Percentiles rank a stretch among this genome's conserved stretches.
These are phyloP conservation scores for Artemisia argyi DNA, from an alignment of 129 eudicot genomes.

Conservation along the genomic window DNA sequence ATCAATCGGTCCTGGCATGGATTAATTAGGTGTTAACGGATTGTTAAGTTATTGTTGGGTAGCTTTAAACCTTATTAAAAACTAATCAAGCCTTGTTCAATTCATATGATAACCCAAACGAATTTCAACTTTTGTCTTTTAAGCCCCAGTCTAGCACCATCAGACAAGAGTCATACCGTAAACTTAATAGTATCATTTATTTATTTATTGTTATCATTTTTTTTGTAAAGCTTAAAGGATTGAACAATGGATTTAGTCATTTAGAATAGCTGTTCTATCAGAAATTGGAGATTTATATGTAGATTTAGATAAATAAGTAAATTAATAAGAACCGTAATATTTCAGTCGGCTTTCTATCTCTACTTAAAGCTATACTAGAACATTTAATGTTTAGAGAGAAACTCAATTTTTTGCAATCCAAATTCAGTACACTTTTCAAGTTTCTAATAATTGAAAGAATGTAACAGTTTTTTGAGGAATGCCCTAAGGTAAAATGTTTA, in stretches of 20 bases:
- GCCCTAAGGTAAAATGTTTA: constrained; percentile 7
- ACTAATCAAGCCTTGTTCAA: no score
- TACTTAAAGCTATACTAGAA: not conserved
- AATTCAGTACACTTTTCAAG: not conserved
- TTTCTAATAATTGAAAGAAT: not conserved
- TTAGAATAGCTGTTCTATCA: not conserved
- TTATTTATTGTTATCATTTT: no score
- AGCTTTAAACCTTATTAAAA: not conserved
- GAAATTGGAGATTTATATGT: no score
- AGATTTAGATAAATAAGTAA: not conserved
- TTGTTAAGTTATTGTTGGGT: not conserved
- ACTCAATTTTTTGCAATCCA: constrained; percentile 13
- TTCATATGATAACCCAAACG: no score
- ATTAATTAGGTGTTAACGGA: not conserved
- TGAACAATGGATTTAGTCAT: not conserved
- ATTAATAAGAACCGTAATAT: constrained; percentile 13
- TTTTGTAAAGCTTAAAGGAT: constrained; percentile 10
- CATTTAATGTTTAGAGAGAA: not conserved
- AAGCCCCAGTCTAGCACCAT: no score
- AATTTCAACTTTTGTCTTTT: no score
- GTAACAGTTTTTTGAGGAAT: no score
- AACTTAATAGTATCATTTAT: no score
- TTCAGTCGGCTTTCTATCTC: constrained; percentile 7
- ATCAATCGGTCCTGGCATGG: not conserved
- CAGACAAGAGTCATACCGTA: not conserved